Evolutionary conservation across 257 asterid species (phyloP), one percentile per base, ranked within the genome.

Genomic region (Mitragyna speciosa): DNA sequence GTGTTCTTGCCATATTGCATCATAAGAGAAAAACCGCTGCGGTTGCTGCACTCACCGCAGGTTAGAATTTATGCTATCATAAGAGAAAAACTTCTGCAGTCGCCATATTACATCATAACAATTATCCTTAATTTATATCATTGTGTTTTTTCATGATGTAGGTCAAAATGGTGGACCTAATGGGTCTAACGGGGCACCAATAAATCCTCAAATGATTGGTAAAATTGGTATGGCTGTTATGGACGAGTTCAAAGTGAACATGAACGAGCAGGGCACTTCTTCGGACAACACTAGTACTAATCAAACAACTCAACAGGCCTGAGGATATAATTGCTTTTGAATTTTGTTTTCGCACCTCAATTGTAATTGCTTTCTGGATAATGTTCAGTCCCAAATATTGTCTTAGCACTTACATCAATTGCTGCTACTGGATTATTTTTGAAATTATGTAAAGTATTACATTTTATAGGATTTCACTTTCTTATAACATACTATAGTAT

Each of bases 1-100:
- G 85, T 20, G 71, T 83, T 58, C 63, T 84, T 65, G 78, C 74
- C 9, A 52, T 80, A 49, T 47, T 84, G 39, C 83, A 72, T 51
- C 67, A 78, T 63, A 80, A 56, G 65, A 63, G 76, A 30, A 87
- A 76, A 76, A 2, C 66, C 15, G 65, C 83, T 39, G 63, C 80
- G 0, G 52, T 78, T 17, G 78, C 76, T 65, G 64, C 72, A 16
- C 26, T 70, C 6, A 43, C 24, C 17, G 54, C 78, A 80, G 87
- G 90, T 85, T 0, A 68, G 45, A 28, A 30, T 10, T 24, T 39
- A 22, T 68, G 17, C 41, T 36, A 36, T 67, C 30, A 20, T 45
- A 6, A 10, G 0, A 54, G 6, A 24, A 17, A 39, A 12, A 64
- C 15, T 7, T 36, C 39, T 36, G 39, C 39, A 36, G 39, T 36